Percentiles rank a stretch among this genome's conserved stretches.
Conservation (phyloP, 257 asterid species). For the Schizonepeta tenuifolia region DNA sequence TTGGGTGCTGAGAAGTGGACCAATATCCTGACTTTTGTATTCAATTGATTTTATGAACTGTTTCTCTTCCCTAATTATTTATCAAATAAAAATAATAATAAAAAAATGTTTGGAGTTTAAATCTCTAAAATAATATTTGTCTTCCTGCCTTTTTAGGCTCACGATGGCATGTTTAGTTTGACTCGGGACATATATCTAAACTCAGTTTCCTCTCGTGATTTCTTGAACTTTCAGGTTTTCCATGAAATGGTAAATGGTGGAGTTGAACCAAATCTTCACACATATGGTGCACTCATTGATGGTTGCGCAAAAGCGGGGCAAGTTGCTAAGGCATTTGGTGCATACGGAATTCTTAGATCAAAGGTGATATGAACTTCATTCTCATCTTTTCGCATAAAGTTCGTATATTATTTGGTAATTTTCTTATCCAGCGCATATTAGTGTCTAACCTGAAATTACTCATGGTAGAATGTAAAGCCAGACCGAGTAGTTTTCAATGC, state of each 20-base stretch:
- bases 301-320: slow-evolving; percentile 99
- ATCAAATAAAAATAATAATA: slow-evolving; percentile 7
- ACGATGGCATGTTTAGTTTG: slow-evolving; percentile 7
- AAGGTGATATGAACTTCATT: slow-evolving; percentile 58
- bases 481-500: slow-evolving; percentile 98
- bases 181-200: slow-evolving; percentile 23
- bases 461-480: slow-evolving; percentile 93
- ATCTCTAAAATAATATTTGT: neutral
- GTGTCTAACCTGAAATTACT: slow-evolving; percentile 50
- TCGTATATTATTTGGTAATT: slow-evolving; percentile 23
- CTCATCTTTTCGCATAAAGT: slow-evolving; percentile 26
- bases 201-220: slow-evolving; percentile 35
- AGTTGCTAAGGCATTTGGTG: slow-evolving; percentile 99
- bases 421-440: slow-evolving; percentile 19
- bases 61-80: slow-evolving; percentile 9
- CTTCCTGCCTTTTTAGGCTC: slow-evolving; percentile 6
- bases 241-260: slow-evolving; percentile 98
- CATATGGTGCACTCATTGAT: slow-evolving; percentile 94
- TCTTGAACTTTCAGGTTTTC: slow-evolving; percentile 66
- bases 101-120: neutral
- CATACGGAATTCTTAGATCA: slow-evolving; percentile 93
- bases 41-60: neutral
- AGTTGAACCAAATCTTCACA: slow-evolving; percentile 92
- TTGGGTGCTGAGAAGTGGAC: neutral
- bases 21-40: slow-evolving; percentile 1